Percentiles rank a stretch among this genome's conserved stretches.
Evolutionary conservation across 306 rosid genomes (phyloP).

Genomic region (Quercus aquifolioides): DNA sequence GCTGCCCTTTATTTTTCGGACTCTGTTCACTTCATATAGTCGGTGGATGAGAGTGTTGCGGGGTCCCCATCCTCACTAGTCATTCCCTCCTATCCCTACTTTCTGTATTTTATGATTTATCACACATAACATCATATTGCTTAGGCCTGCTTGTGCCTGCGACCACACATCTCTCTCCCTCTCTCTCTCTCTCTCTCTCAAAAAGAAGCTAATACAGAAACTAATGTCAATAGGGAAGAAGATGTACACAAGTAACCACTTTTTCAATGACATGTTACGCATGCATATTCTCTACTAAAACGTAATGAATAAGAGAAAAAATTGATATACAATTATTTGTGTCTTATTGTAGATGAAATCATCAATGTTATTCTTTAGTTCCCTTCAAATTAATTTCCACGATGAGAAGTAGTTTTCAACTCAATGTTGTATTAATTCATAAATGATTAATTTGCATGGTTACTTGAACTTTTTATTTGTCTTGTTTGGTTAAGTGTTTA

Average conservation of each 20-base stretch:
- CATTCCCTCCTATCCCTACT: background rate
- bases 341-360: too few species aligned
- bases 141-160: too few species aligned
- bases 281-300: too few species aligned
- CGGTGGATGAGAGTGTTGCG: constrained; percentile 2
- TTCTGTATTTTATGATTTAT: background rate
- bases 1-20: background rate
- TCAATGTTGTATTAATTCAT: too few species aligned
- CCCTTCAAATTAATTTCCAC: too few species aligned
- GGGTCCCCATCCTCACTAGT: background rate
- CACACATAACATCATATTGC: background rate
- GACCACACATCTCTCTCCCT: background rate
- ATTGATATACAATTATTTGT: too few species aligned
- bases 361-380: too few species aligned
- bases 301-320: too few species aligned
- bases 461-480: too few species aligned
- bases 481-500: too few species aligned
- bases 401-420: too few species aligned
- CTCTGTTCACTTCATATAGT: background rate
- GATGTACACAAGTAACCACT: constrained; percentile 16
- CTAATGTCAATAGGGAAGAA: background rate
- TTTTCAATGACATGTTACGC: background rate
- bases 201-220: background rate
- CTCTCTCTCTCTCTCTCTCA: background rate
- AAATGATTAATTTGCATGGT: too few species aligned